Evolutionary conservation across 2,329 filamentous ascomycete genomes (phyloP), one percentile per base, ranked within the genome.

Genomic region (Lizonia empirigonia): DNA sequence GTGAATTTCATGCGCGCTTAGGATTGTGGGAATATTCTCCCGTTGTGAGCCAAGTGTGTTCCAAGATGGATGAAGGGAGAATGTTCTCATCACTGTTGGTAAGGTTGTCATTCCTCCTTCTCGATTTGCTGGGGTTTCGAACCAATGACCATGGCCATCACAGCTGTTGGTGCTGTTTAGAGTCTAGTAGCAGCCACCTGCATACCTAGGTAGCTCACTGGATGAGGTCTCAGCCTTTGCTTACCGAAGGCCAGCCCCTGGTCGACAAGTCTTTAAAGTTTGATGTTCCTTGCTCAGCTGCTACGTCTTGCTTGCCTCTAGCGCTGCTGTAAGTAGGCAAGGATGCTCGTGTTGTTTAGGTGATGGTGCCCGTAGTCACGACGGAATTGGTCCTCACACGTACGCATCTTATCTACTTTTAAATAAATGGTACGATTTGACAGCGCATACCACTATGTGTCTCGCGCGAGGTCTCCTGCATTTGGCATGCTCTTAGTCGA

Each of bases 191-290:
- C 19, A 23, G 19, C 26, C 18, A 23, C 42, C 34, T 38, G 38
- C 49, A 47, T 52, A 23, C 42, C 34, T 38, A 33, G 42, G 42
- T 52, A 18, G 37, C 33, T 52, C 49, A 52, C 49, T 42, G 42
- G 49, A 52, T 34, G 19, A 19, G 30, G 16, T 33, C 23, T 22
- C 42, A 27, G 33, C 49, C 16, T 10, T 32, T 37, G 5, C 38
- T 47, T 38, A 26, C 26, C 24, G 38, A 44, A 42, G 30, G 7
- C 26, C 33, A 37, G 35, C 7, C 18, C 26, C 32, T n/a, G n/a
- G n/a, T n/a, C n/a, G n/a, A n/a, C n/a, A n/a, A n/a, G n/a, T n/a
- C n/a, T n/a, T n/a, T n/a, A n/a, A n/a, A n/a, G n/a, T n/a, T n/a
- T n/a, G n/a, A n/a, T n/a, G n/a, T n/a, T n/a, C n/a, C n/a, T n/a